Evolutionary conservation across 2,329 filamentous ascomycete species (phyloP).

Genomic region (Chrysoporthe austroafricana): DNA sequence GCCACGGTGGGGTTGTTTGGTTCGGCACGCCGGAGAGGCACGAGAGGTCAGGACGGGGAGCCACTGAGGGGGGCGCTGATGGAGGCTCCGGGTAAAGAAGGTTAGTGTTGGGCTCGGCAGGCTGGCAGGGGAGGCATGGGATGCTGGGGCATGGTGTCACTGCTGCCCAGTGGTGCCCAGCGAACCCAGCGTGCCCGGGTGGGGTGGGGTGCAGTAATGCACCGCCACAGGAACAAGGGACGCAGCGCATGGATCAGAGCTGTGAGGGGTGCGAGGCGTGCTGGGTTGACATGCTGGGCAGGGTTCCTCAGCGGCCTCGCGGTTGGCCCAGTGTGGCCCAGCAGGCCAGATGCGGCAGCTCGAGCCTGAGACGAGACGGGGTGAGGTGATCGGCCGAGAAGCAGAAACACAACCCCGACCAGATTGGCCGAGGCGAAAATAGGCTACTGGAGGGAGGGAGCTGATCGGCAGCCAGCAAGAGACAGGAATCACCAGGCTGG

Average conservation of each 20-base stretch:
- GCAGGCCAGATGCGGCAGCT: not conserved
- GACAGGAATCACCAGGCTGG: not conserved
- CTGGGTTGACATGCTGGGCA: not conserved
- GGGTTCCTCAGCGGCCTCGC: constrained; percentile 1
- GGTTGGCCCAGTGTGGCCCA: not conserved
- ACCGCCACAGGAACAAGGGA: constrained; percentile 10
- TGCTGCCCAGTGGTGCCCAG: too few relatives aligned
- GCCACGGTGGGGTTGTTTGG: constrained; percentile 10
- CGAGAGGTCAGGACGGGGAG: not conserved
- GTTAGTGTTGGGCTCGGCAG: not conserved
- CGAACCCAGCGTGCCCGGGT: not conserved
- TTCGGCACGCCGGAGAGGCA: too few relatives aligned
- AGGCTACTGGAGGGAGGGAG: not conserved
- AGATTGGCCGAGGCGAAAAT: too few relatives aligned
- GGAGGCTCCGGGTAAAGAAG: not conserved
- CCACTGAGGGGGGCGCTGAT: not conserved
- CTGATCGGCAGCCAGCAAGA: not conserved
- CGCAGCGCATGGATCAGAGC: not conserved
- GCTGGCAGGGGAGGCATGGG: not conserved
- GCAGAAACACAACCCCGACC: not conserved
- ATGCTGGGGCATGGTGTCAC: too few relatives aligned
- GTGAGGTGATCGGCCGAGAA: not conserved
- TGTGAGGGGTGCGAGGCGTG: not conserved
- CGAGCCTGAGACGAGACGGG: not conserved
- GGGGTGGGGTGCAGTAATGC: not conserved